These are phyloP conservation scores for Suaeda aralocaspica DNA, from an alignment of 148 eudicot genomes.

Conservation along the genomic window DNA sequence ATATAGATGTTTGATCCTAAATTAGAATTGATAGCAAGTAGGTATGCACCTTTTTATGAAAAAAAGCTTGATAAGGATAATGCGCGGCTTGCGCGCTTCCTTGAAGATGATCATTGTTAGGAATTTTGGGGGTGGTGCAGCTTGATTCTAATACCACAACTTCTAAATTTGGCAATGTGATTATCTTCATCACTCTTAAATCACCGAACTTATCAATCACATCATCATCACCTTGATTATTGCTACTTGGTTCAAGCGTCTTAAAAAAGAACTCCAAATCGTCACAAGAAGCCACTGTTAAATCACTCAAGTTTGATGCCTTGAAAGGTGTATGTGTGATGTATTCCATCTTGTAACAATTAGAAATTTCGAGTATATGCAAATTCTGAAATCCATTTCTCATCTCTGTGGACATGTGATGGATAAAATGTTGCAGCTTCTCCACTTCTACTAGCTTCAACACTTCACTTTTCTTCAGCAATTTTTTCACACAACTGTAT, in stretches of 20 bases:
- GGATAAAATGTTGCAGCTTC: neutral
- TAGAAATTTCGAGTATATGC: neutral
- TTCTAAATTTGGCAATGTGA: neutral
- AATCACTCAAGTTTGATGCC: neutral
- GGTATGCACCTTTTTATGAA: conserved; percentile 1
- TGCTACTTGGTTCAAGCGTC: no score
- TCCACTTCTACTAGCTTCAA: neutral
- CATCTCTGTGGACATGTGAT: neutral
- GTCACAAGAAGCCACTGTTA: neutral
- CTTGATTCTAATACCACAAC: neutral
- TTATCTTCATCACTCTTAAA: neutral
- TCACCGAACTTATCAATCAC: neutral
- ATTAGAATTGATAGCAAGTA: no score
- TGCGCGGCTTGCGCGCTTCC: no score
- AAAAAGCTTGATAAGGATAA: neutral
- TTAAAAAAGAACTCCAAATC: conserved; percentile 3
- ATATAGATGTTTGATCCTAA: no score
- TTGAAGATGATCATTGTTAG: neutral
- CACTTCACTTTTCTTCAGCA: conserved; percentile 11
- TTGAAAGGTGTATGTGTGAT: neutral
- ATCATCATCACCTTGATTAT: neutral
- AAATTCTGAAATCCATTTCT: neutral
- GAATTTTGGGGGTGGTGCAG: neutral
- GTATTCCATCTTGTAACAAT: neutral
- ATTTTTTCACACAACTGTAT: neutral